Base-by-base conservation (phyloP, 371 early-diverging fungal genomes). In the Neoconidiobolus thromboides region DNA sequence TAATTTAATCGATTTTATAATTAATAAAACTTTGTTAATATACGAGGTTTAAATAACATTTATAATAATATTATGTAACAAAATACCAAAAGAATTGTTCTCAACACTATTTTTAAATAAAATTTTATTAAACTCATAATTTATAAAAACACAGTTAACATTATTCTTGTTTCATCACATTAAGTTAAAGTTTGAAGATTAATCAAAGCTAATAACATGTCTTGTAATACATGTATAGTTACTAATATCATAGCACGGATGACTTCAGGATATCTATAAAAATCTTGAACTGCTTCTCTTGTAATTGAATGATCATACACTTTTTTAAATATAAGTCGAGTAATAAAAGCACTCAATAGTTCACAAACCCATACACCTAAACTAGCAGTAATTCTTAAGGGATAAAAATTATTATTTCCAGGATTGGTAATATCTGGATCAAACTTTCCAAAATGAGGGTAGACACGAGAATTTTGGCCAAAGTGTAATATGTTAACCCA, bases 401-500 rank as follows among this genome's bases (percentile, higher is more conserved):
- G 66, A 55, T 81, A 81, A 12, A 62, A 68, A 59, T 68, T 70
- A 51, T 70, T 70, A 37, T 69, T 68, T 54, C 61, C 10, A 39
- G 12, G 14, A 49, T 48, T 14, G 58, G 4, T 37, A 26, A n/a
- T 46, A 61, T 42, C 26, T 9, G 57, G 57, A 40, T 58, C 58
- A 58, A 48, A 58, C 4, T 48, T 63, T 7, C 61, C 67, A 53
- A 85, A 85, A 60, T 81, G 78, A 12, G 82, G 77, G 67, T 84
- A 86, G 40, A 79, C 76, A 12, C 62, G 63, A 43, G 73, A 59
- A 65, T 86, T 86, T 10, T 80, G 80, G 1, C 86, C 85, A 61
- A 73, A 78, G 68, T 80, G 76, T 38, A 86, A 71, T n/a, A 84
- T 72, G 51, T 75, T 72, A 43, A 81, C 73, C 82, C 83, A 84